phyloP scores from a whole-genome alignment of 805 yeast species.

The Wickerhamomyces queroliae region DNA sequence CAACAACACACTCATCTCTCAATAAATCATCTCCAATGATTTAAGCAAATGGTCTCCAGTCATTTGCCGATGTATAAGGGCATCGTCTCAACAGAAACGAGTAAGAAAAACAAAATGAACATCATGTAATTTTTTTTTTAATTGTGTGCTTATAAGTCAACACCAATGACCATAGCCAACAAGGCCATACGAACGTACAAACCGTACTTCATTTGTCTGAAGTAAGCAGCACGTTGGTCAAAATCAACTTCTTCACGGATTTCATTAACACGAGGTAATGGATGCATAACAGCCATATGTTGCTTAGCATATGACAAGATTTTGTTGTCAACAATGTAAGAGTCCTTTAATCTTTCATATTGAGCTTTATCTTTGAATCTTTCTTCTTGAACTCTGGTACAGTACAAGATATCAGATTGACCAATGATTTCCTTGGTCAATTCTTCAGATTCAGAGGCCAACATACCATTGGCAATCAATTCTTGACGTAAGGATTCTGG shows the following conservation, averaged over 20 bases:
- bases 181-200: constrained; percentile 98
- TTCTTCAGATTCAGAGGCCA: constrained; percentile 65
- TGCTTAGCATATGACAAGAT: constrained; percentile 89
- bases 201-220: constrained; percentile 99
- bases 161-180: constrained; percentile 96
- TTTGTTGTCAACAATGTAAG: constrained; percentile 88
- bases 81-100: not conserved
- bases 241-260: constrained; percentile 98
- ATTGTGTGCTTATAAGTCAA: constrained; percentile 49
- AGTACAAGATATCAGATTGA: constrained; percentile 90
- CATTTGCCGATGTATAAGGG: constrained; percentile 4
- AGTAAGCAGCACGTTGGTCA: constrained; percentile 98
- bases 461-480: constrained; percentile 62
- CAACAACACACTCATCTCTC: not conserved
- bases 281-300: constrained; percentile 99
- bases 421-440: constrained; percentile 83
- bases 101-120: not conserved
- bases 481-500: constrained; percentile 71
- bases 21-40: not conserved
- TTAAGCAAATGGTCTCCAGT: constrained; percentile 18
- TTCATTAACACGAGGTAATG: constrained; percentile 95
- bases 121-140: not conserved
- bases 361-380: constrained; percentile 74
- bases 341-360: constrained; percentile 84
- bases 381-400: constrained; percentile 98